phyloP scores from a whole-genome alignment of 176 grass and related monocot genomes.

The Aegilops umbellulata region DNA sequence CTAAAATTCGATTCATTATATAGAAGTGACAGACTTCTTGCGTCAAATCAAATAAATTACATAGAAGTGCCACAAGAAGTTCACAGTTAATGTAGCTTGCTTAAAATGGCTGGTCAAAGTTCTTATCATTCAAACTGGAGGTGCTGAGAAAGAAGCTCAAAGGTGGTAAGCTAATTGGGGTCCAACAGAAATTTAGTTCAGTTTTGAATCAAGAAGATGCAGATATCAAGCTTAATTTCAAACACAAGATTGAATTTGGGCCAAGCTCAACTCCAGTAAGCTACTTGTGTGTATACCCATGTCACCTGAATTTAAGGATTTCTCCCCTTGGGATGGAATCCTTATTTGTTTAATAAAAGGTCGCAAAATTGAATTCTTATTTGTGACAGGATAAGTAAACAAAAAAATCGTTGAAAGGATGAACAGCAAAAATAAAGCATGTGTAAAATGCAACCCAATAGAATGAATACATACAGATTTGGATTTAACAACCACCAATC shows the following conservation, averaged over 20 bases:
- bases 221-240: not conserved
- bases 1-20: not conserved
- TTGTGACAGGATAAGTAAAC: constrained; percentile 5
- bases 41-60: not conserved
- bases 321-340: not conserved
- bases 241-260: not conserved
- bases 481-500: constrained; percentile 87
- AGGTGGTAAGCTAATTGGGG: constrained; percentile 1
- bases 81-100: not conserved
- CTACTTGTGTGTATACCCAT: not conserved
- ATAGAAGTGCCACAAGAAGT: not conserved
- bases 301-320: constrained; percentile 5
- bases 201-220: not conserved
- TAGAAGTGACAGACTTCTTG: not conserved
- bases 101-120: not conserved
- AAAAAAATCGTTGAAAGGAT: constrained; percentile 19
- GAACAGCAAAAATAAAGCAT: not conserved
- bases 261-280: not conserved
- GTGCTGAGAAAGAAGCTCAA: not conserved
- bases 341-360: constrained; percentile 8
- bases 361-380: constrained; percentile 9
- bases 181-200: not conserved
- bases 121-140: not conserved
- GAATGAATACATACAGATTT: constrained; percentile 55
- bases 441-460: constrained; percentile 14